Evolutionary conservation across 2,329 filamentous ascomycete genomes (phyloP), one percentile per base, ranked within the genome.

Genomic region (Fusarium nanum): DNA sequence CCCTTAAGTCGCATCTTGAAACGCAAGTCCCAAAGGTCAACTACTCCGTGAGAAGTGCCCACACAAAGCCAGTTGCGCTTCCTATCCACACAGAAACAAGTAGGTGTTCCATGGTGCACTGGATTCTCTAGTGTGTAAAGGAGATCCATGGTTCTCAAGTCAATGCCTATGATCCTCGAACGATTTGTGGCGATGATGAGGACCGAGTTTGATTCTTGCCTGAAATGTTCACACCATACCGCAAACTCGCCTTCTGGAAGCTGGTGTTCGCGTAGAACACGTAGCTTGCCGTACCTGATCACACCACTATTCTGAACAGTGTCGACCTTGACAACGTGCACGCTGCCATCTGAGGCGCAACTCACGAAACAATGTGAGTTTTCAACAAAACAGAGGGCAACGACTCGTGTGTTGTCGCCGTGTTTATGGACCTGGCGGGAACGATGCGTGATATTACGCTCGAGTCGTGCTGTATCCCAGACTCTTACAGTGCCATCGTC

Each of bases 1-100:
- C 91, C 92, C 78, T 93, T 94, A 25, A 98, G 84, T 23, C 93
- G 89, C 73, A 98, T 88, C 71, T 90, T 92, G 84, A 99, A 99
- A n/a, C 96, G 91, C 42, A 99, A 85, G 79, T 99, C 96, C 96
- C 96, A 99, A 2, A 99, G 86, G 77, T 97, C 92, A 10, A 99
- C 84, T 28, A 98, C 91, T 37, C 97, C 96, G 77, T 98, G 94
- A 1, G 93, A 93, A 1, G 97, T 99, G 37, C 94, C 96, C 1
- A 98, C 82, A 3, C 97, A 87, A 5, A 99, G 84, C 96, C 96
- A 99, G 76, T 96, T 94, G 53, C 92, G 91, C 76, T 91, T 93
- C 60, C 89, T 88, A 76, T 98, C 94, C 32, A 97, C 86, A 75
- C 92, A 95, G 80, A 99, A 98, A 72, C 93, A 96, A 1, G 93